A percentile compares a stretch with the other conserved stretches of the same genome.
Conservation (phyloP, 179 eudicot genomes). For the Silene coronaria region DNA sequence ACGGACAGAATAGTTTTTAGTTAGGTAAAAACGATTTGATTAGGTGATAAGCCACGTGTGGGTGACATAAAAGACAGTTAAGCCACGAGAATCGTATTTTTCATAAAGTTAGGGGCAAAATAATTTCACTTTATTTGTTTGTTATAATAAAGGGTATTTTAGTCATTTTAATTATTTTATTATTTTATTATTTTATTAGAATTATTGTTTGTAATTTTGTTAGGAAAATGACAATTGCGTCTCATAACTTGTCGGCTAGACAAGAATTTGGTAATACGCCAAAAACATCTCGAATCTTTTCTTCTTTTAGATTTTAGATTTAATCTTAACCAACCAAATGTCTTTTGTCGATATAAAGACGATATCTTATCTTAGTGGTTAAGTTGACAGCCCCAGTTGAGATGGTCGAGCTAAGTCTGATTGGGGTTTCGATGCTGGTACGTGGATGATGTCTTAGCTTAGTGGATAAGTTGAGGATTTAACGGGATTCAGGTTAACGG, state of each 20-base stretch:
- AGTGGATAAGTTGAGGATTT: too few relatives aligned
- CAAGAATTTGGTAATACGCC: conserved; percentile 20
- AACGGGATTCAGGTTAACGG: too few relatives aligned
- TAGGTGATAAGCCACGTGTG: conserved; percentile 24
- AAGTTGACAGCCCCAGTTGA: too few relatives aligned
- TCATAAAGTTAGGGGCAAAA: conserved; percentile 5
- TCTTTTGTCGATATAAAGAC: neutral
- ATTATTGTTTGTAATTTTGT: neutral
- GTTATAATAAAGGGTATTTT: neutral
- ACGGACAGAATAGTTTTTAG: neutral
- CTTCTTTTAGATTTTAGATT: conserved; percentile 10
- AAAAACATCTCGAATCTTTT: conserved; percentile 31
- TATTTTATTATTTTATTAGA: too few relatives aligned
- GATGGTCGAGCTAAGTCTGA: too few relatives aligned
- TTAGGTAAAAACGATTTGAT: neutral
- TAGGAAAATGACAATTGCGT: conserved; percentile 24
- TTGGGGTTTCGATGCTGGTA: too few relatives aligned
- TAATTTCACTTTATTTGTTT: neutral
- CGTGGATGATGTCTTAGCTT: too few relatives aligned
- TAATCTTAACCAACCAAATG: conserved; percentile 20
- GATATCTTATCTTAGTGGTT: neutral
- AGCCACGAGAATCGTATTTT: conserved; percentile 20
- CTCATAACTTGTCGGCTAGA: conserved; percentile 33
- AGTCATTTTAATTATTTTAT: neutral
- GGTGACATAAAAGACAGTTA: conserved; percentile 20